Evolutionary conservation across 345 rosid genomes (phyloP).

Genomic region (Populus ilicifolia): DNA sequence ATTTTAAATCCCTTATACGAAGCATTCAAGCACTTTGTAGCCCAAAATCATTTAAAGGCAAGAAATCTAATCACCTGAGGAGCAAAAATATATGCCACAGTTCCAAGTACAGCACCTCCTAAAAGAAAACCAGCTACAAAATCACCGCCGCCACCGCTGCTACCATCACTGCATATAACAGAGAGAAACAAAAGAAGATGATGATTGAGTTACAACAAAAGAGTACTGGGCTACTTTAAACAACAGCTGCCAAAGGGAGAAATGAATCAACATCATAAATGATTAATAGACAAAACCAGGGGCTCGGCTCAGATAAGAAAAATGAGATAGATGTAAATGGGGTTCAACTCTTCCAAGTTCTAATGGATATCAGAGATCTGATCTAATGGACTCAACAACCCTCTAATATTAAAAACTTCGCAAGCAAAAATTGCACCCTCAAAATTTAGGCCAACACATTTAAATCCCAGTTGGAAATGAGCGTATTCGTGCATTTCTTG

Average conservation of each 20-base stretch:
- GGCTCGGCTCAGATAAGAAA: background rate
- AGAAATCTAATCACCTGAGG: constrained; percentile 61
- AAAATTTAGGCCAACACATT: background rate
- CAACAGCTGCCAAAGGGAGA: background rate
- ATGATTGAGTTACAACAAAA: background rate
- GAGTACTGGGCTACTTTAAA: background rate
- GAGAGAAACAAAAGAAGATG: background rate
- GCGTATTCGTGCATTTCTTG: background rate
- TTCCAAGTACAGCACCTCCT: constrained; percentile 86
- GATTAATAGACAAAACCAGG: background rate
- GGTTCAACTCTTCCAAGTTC: background rate
- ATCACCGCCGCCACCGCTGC: constrained; percentile 56
- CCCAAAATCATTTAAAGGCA: constrained; percentile 4
- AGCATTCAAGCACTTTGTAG: background rate
- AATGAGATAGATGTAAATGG: background rate
- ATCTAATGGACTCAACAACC: background rate
- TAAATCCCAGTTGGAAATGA: background rate
- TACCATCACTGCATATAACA: constrained; percentile 43
- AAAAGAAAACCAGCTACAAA: constrained; percentile 83
- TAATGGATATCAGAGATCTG: background rate
- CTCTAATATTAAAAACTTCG: background rate
- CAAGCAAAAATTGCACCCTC: background rate
- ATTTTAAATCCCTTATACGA: background rate
- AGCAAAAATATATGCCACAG: constrained; percentile 71
- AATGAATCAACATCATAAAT: background rate